Evolutionary conservation across 2,329 filamentous ascomycete species (phyloP).

Genomic region (Ophiocordyceps robertsii): DNA sequence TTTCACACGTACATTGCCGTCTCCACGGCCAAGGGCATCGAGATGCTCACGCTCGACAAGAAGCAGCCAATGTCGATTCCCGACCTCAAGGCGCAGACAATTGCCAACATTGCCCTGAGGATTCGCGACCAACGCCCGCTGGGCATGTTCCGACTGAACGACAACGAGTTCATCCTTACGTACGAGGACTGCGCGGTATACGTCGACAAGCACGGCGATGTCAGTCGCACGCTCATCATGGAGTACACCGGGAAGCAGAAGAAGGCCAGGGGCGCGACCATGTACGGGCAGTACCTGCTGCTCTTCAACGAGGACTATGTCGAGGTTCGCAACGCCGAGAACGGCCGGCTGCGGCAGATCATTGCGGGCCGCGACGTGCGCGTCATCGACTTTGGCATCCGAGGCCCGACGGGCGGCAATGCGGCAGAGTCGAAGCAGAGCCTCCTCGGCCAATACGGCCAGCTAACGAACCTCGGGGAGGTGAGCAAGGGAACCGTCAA

Average conservation of each 20-base stretch:
- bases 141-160: conserved; percentile 91
- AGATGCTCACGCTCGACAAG: conserved; percentile 93
- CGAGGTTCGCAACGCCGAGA: conserved; percentile 92
- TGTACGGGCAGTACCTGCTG: conserved; percentile 83
- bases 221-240: conserved; percentile 90
- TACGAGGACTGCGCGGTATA: conserved; percentile 97
- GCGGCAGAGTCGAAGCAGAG: conserved; percentile 19
- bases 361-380: conserved; percentile 84
- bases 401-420: conserved; percentile 42
- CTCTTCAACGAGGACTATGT: conserved; percentile 95
- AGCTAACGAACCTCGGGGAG: conserved; percentile 21
- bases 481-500: conserved; percentile 68
- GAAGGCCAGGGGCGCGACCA: conserved; percentile 68
- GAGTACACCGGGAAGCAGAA: conserved; percentile 87
- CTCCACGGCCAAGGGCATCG: conserved; percentile 80
- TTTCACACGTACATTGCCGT: conserved; percentile 93
- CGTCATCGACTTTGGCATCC: conserved; percentile 73
- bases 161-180: conserved; percentile 82
- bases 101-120: conserved; percentile 72
- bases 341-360: conserved; percentile 84
- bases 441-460: conserved; percentile 19
- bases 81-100: conserved; percentile 64
- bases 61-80: conserved; percentile 92
- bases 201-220: conserved; percentile 94
- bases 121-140: conserved; percentile 75